A percentile compares a stretch with the other conserved stretches of the same genome.
Evolutionary conservation across 1,284 basidiomycete genomes (phyloP).

Genomic region (Apiotrichum mycotoxinovorans): DNA sequence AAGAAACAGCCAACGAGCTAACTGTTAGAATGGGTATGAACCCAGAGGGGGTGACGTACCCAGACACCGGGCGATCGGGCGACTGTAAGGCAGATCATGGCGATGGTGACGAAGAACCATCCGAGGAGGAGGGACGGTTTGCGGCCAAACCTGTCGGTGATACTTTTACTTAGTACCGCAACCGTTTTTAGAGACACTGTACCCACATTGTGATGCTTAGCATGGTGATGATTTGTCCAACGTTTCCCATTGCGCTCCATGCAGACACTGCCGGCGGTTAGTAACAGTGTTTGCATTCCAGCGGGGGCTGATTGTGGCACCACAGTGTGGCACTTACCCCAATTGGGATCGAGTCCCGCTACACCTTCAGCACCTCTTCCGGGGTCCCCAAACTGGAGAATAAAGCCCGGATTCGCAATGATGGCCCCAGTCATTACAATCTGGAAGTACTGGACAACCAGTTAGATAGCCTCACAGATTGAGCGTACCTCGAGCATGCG

Average conservation of each 20-base stretch:
- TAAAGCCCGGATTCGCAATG: conserved; percentile 20
- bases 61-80: conserved; percentile 8
- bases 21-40: not conserved
- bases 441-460: conserved; percentile 25
- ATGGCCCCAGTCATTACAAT: conserved; percentile 8
- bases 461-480: too few relatives aligned
- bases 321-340: conserved; percentile 4
- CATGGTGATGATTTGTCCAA: conserved; percentile 11
- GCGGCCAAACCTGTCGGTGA: conserved; percentile 24
- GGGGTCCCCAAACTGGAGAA: conserved; percentile 19
- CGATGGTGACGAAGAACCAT: conserved; percentile 11
- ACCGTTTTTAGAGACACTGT: not conserved
- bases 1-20: not conserved
- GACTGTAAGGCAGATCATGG: not conserved
- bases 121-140: conserved; percentile 15
- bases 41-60: not conserved
- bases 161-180: conserved; percentile 1
- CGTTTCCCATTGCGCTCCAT: conserved; percentile 21
- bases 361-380: not conserved
- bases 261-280: conserved; percentile 16
- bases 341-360: conserved; percentile 10
- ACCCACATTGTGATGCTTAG: conserved; percentile 5
- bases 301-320: too few relatives aligned
- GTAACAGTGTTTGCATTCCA: not conserved
- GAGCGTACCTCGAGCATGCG: too few relatives aligned